Percentiles rank a stretch among this genome's conserved stretches.
Conservation (phyloP, 2,329 filamentous ascomycete genomes). For the Colletotrichum eremochloae region DNA sequence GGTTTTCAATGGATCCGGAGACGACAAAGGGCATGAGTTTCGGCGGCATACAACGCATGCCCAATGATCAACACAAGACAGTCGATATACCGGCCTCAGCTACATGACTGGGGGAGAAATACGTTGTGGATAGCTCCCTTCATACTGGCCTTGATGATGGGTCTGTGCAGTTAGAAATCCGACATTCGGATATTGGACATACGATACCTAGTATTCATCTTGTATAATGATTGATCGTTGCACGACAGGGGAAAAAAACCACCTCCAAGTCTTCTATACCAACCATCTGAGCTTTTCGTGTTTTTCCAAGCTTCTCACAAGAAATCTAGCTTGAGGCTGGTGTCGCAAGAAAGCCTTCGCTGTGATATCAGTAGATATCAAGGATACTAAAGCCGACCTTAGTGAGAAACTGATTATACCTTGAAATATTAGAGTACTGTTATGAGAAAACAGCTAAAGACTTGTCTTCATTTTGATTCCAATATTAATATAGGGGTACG, state of each 20-base stretch:
- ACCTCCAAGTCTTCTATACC: neutral
- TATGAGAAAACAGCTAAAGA: neutral
- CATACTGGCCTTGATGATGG: neutral
- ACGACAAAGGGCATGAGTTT: neutral
- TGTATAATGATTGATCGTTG: neutral
- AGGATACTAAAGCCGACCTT: neutral
- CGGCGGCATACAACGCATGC: neutral
- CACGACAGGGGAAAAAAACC: neutral
- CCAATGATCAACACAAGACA: neutral
- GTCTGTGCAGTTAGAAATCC: neutral
- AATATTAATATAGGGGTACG: neutral
- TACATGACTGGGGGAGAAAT: neutral
- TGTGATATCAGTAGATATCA: neutral
- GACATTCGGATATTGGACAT: neutral
- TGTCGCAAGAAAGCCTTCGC: too few relatives aligned
- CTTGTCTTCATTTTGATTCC: neutral
- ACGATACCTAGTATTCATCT: neutral
- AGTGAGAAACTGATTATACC: neutral
- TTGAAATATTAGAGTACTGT: neutral
- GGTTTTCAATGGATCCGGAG: neutral
- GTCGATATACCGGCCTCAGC: neutral
- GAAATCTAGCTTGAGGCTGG: too few relatives aligned
- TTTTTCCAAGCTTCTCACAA: too few relatives aligned
- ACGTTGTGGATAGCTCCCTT: neutral
- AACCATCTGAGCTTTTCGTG: too few relatives aligned